Conservation (phyloP, 2,329 filamentous ascomycete species). For the Fusarium foetens region DNA sequence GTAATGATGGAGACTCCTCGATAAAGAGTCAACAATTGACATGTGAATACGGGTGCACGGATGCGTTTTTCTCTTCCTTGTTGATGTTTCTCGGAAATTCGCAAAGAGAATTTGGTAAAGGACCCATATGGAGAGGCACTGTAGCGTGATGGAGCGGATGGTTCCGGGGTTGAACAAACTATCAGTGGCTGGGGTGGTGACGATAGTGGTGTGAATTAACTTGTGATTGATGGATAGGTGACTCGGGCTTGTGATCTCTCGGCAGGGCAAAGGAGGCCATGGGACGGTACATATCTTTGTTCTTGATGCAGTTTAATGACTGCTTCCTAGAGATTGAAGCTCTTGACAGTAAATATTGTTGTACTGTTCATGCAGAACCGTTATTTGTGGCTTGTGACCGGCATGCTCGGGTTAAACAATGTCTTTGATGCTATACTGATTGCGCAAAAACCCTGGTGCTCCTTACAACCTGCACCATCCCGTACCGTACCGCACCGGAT, state of each 20-base stretch:
- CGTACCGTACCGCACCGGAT: constrained; percentile 24
- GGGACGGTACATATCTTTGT: neutral
- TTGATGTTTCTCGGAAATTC: constrained; percentile 25
- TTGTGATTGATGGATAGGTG: constrained; percentile 25
- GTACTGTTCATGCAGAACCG: neutral
- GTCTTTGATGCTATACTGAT: constrained; percentile 4
- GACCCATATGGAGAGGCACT: constrained; percentile 13
- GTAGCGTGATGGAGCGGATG: constrained; percentile 22
- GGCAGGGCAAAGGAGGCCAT: constrained; percentile 2
- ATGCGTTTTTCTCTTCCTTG: constrained; percentile 1
- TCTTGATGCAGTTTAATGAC: neutral
- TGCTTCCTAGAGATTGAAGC: neutral
- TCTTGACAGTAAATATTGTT: neutral
- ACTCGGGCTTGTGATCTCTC: constrained; percentile 11
- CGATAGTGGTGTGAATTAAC: constrained; percentile 30
- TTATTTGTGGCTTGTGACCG: constrained; percentile 14
- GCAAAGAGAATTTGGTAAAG: constrained; percentile 8
- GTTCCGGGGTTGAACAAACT: constrained; percentile 2
- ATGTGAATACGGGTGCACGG: constrained; percentile 30
- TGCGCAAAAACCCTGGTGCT: constrained; percentile 5
- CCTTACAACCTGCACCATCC: neutral
- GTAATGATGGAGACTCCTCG: neutral
- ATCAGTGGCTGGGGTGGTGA: constrained; percentile 1
- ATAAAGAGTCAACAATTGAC: neutral
- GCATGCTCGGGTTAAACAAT: constrained; percentile 13